These are phyloP conservation scores for Coemansia asiatica DNA, from an alignment of 192 early-diverging fungal species.

Conservation along the genomic window DNA sequence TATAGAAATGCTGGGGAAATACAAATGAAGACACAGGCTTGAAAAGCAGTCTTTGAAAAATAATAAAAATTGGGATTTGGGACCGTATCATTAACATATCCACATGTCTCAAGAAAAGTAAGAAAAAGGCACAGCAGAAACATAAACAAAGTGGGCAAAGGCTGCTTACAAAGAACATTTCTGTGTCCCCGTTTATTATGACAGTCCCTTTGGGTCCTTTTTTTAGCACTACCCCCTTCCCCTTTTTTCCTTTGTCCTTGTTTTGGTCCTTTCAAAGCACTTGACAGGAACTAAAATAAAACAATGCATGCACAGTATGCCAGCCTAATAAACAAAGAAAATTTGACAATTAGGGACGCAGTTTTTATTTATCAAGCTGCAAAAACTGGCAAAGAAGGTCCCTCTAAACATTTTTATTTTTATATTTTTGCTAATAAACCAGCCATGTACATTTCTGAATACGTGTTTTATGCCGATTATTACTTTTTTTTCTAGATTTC, in stretches of 20 bases:
- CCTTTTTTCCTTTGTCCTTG: neutral
- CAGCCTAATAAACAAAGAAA: neutral
- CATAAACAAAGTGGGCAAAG: neutral
- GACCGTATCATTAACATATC: too few species aligned
- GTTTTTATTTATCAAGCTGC: neutral
- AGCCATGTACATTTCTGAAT: neutral
- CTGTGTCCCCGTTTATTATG: neutral
- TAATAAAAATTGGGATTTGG: neutral
- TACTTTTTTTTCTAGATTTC: neutral
- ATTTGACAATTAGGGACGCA: neutral
- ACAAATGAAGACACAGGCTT: too few species aligned
- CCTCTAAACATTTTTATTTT: neutral
- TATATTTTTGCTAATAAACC: neutral
- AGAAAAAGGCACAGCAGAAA: neutral
- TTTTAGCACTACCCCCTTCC: neutral
- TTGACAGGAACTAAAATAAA: neutral
- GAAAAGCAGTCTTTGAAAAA: neutral
- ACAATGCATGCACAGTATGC: neutral
- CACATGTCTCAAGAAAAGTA: too few species aligned
- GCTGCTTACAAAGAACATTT: neutral
- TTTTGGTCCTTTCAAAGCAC: neutral
- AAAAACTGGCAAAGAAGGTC: neutral
- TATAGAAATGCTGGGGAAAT: too few species aligned
- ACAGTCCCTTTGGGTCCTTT: neutral
- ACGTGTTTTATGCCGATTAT: slow-evolving; percentile 1